Evolutionary conservation across 1,284 basidiomycete genomes (phyloP).

Genomic region (Boletus smithii): DNA sequence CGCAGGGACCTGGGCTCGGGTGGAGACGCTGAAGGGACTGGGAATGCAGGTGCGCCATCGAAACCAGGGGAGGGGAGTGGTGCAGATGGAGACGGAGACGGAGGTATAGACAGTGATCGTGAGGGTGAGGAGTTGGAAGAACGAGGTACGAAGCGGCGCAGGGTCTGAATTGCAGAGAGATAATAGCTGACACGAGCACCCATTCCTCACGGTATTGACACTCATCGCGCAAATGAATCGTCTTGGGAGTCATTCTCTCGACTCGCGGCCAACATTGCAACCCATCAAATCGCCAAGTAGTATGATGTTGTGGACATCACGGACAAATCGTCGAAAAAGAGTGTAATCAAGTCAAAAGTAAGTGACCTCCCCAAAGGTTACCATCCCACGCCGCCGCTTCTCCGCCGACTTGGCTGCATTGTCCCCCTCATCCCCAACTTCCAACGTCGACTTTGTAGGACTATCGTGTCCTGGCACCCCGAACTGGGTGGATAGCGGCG

Average conservation of each 20-base stretch:
- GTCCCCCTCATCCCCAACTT: not conserved
- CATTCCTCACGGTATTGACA: no score
- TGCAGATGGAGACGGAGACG: not conserved
- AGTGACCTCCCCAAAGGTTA: conserved; percentile 5
- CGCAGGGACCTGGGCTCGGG: not conserved
- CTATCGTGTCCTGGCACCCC: not conserved
- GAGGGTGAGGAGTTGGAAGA: conserved; percentile 8
- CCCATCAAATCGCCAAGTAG: no score
- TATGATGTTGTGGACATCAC: no score
- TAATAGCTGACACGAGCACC: not conserved
- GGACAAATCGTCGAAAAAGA: no score
- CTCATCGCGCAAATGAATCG: no score
- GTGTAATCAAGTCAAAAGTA: not conserved
- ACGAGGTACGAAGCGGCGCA: conserved; percentile 16
- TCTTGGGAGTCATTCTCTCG: no score
- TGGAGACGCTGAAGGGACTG: not conserved
- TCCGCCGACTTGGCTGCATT: not conserved
- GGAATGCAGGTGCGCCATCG: not conserved
- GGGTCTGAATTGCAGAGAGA: conserved; percentile 2
- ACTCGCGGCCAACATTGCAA: no score
- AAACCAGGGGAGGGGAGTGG: not conserved
- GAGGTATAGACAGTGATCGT: not conserved
- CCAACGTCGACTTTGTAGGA: not conserved
- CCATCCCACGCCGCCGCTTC: conserved; percentile 1
- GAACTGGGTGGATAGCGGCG: not conserved